phyloP scores from a whole-genome alignment of 2,329 filamentous ascomycete genomes.

The Neofusicoccum umdonicola region DNA sequence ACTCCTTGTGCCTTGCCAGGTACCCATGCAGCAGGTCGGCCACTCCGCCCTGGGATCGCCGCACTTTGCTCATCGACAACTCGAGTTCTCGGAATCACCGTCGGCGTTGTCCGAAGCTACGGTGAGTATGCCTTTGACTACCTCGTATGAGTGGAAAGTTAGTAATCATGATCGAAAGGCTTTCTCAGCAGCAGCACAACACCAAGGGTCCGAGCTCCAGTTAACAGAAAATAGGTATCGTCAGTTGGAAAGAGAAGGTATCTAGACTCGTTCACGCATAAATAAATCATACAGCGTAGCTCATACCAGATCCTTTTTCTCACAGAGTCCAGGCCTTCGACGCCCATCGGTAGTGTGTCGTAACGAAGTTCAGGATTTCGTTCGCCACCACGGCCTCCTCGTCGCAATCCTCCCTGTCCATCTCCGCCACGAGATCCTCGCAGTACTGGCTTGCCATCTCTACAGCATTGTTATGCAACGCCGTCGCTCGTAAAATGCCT shows the following conservation, averaged over 20 bases:
- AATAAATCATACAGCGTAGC: background rate
- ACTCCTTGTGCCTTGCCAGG: background rate
- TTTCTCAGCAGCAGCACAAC: background rate
- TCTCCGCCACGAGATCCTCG: background rate
- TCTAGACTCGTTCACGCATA: background rate
- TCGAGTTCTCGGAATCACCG: background rate
- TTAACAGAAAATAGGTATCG: background rate
- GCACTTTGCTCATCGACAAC: background rate
- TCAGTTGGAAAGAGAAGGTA: background rate
- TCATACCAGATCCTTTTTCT: background rate
- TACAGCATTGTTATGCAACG: background rate
- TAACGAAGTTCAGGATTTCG: background rate
- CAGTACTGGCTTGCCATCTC: background rate
- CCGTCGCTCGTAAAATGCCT: background rate
- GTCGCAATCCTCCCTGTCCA: background rate
- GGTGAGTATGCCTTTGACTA: background rate
- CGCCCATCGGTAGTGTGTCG: background rate
- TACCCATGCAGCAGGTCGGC: conserved; percentile 5
- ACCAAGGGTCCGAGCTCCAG: background rate
- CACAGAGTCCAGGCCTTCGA: background rate
- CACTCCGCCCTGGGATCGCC: background rate
- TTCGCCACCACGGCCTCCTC: background rate
- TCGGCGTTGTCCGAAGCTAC: background rate
- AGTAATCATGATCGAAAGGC: too few species aligned
- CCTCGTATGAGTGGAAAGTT: background rate